phyloP scores from a whole-genome alignment of 257 asterid genomes.

The Nicotiana otophora region DNA sequence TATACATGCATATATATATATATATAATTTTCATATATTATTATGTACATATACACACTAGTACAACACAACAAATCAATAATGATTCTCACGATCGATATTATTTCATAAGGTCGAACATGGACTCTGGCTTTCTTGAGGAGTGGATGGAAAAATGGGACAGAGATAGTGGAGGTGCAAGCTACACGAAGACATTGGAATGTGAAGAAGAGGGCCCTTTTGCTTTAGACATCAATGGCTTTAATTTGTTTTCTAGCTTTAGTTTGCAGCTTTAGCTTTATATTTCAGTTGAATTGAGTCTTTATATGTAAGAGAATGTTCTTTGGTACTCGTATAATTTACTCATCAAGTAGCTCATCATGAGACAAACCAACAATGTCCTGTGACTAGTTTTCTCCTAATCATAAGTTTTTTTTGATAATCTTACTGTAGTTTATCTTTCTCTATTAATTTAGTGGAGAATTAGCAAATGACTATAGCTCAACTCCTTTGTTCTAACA shows the following conservation, averaged over 20 bases:
- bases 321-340: slow-evolving; percentile 2
- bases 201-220: slow-evolving; percentile 1
- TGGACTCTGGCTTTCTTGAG: no score
- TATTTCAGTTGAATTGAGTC: not conserved
- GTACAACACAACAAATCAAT: no score
- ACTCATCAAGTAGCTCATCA: slow-evolving; percentile 19
- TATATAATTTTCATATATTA: no score
- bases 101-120: no score
- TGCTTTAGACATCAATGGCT: slow-evolving; percentile 3
- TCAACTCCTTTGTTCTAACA: not conserved
- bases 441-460: not conserved
- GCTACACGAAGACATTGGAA: not conserved
- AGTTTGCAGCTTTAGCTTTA: slow-evolving; percentile 14
- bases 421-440: not conserved
- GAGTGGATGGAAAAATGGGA: no score
- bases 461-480: not conserved
- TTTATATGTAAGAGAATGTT: slow-evolving; percentile 14
- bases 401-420: not conserved
- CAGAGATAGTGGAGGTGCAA: not conserved
- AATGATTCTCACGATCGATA: no score
- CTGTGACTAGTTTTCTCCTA: not conserved
- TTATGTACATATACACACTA: no score
- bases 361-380: not conserved
- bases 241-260: slow-evolving; percentile 5
- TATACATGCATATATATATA: no score